Conservation (phyloP, 2,329 filamentous ascomycete genomes). For the Fusarium chaquense region DNA sequence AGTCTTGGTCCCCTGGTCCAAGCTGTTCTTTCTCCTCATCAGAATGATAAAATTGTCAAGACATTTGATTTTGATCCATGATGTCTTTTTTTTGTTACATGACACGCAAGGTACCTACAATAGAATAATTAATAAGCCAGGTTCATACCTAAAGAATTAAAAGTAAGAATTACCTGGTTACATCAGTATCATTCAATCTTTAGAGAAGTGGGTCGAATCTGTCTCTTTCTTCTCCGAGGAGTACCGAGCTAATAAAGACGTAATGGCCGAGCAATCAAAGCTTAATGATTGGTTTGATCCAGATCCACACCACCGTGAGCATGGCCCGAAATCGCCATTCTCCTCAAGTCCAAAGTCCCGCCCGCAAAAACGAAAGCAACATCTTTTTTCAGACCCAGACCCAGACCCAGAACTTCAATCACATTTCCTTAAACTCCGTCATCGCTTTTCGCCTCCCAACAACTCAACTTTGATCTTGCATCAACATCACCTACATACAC, state of each 20-base stretch:
- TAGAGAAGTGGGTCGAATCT: conserved; percentile 26
- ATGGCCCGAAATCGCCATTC: conserved; percentile 50
- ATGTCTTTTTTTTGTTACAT: too few species aligned
- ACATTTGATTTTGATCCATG: too few species aligned
- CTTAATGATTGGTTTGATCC: conserved; percentile 33
- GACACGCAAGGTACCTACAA: too few species aligned
- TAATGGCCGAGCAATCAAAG: conserved; percentile 51
- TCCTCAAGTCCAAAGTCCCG: conserved; percentile 49
- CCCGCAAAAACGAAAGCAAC: conserved; percentile 21
- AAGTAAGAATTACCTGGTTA: neutral
- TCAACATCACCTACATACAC: conserved; percentile 24
- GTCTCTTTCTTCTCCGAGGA: conserved; percentile 46
- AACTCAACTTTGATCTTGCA: conserved; percentile 26
- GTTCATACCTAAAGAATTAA: neutral
- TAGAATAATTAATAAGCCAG: too few species aligned
- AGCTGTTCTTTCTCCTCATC: conserved; percentile 17
- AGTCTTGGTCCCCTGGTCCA: conserved; percentile 20
- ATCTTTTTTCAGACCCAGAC: conserved; percentile 46
- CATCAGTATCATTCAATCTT: neutral
- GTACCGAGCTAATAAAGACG: conserved; percentile 48
- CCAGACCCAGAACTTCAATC: conserved; percentile 34
- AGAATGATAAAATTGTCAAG: too few species aligned
- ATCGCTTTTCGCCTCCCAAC: conserved; percentile 44
- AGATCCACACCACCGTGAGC: conserved; percentile 40
- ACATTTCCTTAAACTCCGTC: conserved; percentile 37